Base-by-base conservation (phyloP, 768 basidiomycete species). In the Coprinellus aureogranulatus region DNA sequence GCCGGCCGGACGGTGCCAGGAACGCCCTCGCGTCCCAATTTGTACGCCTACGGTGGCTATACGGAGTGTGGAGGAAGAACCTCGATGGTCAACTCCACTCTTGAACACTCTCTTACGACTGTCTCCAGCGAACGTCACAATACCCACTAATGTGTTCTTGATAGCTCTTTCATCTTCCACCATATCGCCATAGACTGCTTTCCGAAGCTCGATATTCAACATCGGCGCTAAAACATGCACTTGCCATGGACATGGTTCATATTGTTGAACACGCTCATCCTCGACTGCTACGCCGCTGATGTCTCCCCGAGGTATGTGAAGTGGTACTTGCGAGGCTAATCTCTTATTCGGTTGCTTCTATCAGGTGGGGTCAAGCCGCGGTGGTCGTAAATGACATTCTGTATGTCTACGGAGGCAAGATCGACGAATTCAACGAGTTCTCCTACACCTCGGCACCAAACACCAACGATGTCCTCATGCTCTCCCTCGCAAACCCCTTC, bases 311-410 rank as follows among this genome's bases (percentile, higher is more conserved):
- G 34, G 34, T 34, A 34, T 34, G 34, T 34, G 34, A 14, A 34
- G 34, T 14, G 34, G 8, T 34, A 6, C 14, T 14, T 34, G 14
- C 14, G 20, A 18, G 14, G 3, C 34, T 14, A 34, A 12, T 25
- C 3, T 47, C 28, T 20, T 23, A 45, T 26, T 42, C 16, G 34
- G 6, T 34, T 25, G 23, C 1, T 16, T 47, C 18, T 30, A 23
- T 12, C 59, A 94, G 94, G 77, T 96, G 94, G 94, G 94, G 87
- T 27, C 91, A 92, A 61, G 89, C 90, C 4, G 73, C 76, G 0
- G 80, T 84, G 20, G 64, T 88, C 42, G 68, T 88, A 23, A 75
- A 81, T 64, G 77, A 83, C 60, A 76, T 77, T 11, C 75, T 95
- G 42, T 85, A 85, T 67, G 73, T 94, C 41, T 86, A 90, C 58